Percentiles rank a stretch among this genome's conserved stretches.
Evolutionary conservation across 1,284 basidiomycete species (phyloP).

Genomic region (Laetiporus sulphureus): DNA sequence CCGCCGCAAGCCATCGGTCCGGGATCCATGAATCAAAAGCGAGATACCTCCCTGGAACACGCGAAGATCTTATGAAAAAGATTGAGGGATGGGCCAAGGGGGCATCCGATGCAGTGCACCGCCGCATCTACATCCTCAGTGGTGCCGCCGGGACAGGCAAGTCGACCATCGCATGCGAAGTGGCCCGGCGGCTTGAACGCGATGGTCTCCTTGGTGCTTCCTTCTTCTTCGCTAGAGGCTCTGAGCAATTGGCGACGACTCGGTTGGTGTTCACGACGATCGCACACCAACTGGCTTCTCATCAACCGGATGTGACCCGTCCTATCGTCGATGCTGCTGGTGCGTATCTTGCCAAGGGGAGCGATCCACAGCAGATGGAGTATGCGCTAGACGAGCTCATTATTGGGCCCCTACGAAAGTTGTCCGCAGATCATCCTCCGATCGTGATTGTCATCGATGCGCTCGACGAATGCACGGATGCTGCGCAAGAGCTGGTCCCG

Average conservation of each 20-base stretch:
- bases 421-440: neutral
- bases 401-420: neutral
- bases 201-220: neutral
- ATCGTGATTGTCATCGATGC: slow-evolving; percentile 8
- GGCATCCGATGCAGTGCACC: neutral
- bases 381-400: neutral
- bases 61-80: neutral
- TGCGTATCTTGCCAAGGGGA: neutral
- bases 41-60: neutral
- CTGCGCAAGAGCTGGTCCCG: neutral
- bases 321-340: too few relatives aligned
- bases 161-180: slow-evolving; percentile 9
- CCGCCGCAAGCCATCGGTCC: too few relatives aligned
- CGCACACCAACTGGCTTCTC: neutral
- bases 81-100: neutral
- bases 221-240: neutral
- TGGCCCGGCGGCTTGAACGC: slow-evolving; percentile 6
- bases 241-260: neutral
- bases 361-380: neutral
- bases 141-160: slow-evolving; percentile 13
- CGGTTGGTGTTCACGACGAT: neutral
- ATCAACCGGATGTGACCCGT: neutral
- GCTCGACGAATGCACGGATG: slow-evolving; percentile 6
- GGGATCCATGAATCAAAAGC: neutral
- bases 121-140: slow-evolving; percentile 6